phyloP scores from a whole-genome alignment of 2,329 filamentous ascomycete genomes.

The Chaetomium olivaceum region DNA sequence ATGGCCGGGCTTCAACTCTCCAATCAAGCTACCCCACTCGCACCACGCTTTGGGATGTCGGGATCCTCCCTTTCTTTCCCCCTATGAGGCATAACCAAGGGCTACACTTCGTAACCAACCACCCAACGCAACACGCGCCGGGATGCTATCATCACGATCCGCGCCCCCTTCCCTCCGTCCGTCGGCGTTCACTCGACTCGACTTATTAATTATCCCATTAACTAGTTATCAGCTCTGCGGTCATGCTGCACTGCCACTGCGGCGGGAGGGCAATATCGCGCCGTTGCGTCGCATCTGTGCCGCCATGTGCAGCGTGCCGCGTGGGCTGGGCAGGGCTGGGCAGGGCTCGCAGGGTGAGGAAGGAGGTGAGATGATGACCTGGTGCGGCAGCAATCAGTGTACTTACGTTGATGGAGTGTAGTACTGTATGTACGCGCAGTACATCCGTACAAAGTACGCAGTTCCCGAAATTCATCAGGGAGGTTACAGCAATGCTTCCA shows the following conservation, averaged over 20 bases:
- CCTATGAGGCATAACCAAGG: background rate
- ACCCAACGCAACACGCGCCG: background rate
- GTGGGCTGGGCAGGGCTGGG: background rate
- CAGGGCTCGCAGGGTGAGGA: background rate
- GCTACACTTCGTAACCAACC: background rate
- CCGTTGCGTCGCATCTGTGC: conserved; percentile 9
- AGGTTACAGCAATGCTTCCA: conserved; percentile 4
- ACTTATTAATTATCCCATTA: too few relatives aligned
- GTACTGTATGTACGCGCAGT: background rate
- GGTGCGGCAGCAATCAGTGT: background rate
- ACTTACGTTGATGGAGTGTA: background rate
- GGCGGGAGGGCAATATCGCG: conserved; percentile 1
- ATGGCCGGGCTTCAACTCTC: background rate
- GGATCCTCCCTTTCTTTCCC: background rate
- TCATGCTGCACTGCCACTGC: conserved; percentile 23
- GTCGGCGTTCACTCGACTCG: background rate
- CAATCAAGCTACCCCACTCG: background rate
- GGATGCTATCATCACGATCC: conserved; percentile 6
- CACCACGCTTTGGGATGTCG: background rate
- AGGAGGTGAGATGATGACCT: background rate
- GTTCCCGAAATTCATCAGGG: background rate
- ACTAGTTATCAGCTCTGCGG: background rate
- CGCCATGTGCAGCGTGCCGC: conserved; percentile 15
- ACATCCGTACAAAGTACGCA: background rate
- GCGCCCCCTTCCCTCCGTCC: conserved; percentile 3